Evolutionary conservation across 768 basidiomycete species (phyloP), one percentile per base, ranked within the genome.

Genomic region (Pholiota conissans): DNA sequence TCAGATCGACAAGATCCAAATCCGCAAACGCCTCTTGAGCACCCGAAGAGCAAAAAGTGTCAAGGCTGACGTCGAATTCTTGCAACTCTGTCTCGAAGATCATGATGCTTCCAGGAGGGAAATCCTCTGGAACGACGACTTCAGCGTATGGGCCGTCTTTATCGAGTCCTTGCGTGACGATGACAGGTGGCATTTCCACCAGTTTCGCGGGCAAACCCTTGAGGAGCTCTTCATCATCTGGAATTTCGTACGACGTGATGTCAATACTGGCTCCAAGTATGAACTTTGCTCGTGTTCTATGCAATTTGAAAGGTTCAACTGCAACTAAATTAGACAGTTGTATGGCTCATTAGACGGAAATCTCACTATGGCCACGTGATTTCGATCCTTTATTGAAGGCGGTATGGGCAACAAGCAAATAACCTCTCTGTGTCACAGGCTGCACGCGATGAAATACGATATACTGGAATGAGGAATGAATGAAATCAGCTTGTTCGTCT

Each of bases 71-170:
- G 57, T 93, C 90, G 55, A 90, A 73, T 22, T 87, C 86, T 63
- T 92, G 83, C 49, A 92, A 79, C 62, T 90, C 86, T 0, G 95
- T 97, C 67, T 88, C 85, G 67, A 98, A 98, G 18, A 99, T 65
- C 89, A 98, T 87, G 66, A 98, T 84, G 58, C 91, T 93, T 9
- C 96, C 96, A 0, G 96, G 95, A n/a, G 95, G 95, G 74, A 98
- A 99, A 64, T 79, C 76, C 34, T 94, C 88, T 0, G 97, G 97
- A 1, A 97, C 84, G 18, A 82, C 65, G 58, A 98, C 85, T 69
- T 94, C 91, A 20, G 88, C 83, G 71, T 79, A 92, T 0, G 86
- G 81, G 1, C 89, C 89, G 57, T 85, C 84, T 28, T 63, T 69
- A 63, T 91, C 91, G n/a, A 78, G 69, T 3, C 85, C 84, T 53